A percentile compares a stretch with the other conserved stretches of the same genome.
phyloP scores from a whole-genome alignment of 192 early-diverging fungal species.

The Coemansia sp. region DNA sequence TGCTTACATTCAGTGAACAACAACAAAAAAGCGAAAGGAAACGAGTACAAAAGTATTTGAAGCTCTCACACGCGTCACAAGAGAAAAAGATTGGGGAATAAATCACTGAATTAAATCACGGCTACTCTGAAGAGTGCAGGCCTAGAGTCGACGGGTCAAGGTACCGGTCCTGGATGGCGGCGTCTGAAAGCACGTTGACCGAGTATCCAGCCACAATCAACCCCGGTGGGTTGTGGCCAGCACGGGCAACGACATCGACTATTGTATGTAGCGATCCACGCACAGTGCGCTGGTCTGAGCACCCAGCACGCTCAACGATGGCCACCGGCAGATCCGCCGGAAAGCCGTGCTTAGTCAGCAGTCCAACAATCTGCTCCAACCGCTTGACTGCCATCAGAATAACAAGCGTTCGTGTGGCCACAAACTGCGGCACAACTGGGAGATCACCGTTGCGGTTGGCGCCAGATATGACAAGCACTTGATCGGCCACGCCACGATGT shows the following conservation, averaged over 20 bases:
- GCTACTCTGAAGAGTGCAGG: slow-evolving; percentile 42
- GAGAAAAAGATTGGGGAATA: not conserved
- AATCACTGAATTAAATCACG: slow-evolving; percentile 3
- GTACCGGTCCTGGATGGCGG: slow-evolving; percentile 45
- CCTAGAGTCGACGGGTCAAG: slow-evolving; percentile 39
- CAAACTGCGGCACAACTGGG: slow-evolving; percentile 69
- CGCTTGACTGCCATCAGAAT: slow-evolving; percentile 83
- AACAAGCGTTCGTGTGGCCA: slow-evolving; percentile 71
- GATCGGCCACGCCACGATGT: slow-evolving; percentile 82
- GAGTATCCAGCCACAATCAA: slow-evolving; percentile 77
- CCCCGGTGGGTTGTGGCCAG: slow-evolving; percentile 69
- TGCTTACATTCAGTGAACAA: not conserved
- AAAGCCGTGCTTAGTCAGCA: slow-evolving; percentile 62
- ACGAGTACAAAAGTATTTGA: not conserved
- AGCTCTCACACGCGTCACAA: not conserved
- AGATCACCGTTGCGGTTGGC: slow-evolving; percentile 74
- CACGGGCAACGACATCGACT: slow-evolving; percentile 60
- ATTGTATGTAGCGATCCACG: slow-evolving; percentile 65
- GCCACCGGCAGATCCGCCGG: slow-evolving; percentile 68
- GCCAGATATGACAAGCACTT: slow-evolving; percentile 81
- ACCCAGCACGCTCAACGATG: slow-evolving; percentile 82
- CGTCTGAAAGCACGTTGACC: slow-evolving; percentile 56
- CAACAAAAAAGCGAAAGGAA: slow-evolving; percentile 4
- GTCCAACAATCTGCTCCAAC: slow-evolving; percentile 61
- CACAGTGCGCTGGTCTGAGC: slow-evolving; percentile 69